Base-by-base conservation (phyloP, 345 rosid species). In the Eutrema heterophyllum region DNA sequence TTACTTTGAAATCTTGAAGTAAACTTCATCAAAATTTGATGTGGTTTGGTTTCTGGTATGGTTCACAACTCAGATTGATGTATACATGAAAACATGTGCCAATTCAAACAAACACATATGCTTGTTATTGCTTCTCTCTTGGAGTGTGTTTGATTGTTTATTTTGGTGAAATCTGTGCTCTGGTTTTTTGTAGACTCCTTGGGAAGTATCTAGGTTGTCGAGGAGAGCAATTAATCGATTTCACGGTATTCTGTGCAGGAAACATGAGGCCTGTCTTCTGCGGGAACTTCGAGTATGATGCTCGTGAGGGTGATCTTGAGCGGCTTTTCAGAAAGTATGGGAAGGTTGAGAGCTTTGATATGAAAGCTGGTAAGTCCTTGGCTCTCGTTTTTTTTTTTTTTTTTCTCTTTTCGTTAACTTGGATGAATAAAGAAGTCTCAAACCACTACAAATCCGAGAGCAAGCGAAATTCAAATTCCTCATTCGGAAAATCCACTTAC, bases 241-340 rank as follows among this genome's bases (percentile, higher is more conserved):
- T 0, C 0, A 2, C 61, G 50, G 46, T 59, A 4, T 75, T 29
- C 1, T 26, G 13, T 50, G 63, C 66, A 81, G 85, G 75, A 61
- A 83, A 56, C 29, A 89, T 88, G 98, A 91, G 75, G 84, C 88
- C 97, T 4, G 89, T 94, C 66, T 94, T 94, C 72, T 94, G 98
- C 55, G 97, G 97, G 6, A 94, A 94, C 79, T 88, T 91, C 68
- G 98, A 94, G 83, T 91, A 88, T 56, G 96, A 91, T 82, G 96
- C 95, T 4, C 84, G 96, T 11, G 94, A 88, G 66, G 79, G 93
- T 67, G 97, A 94, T 72, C 68, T 94, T 71, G 97, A 91, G 57
- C 76, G 97, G 14, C 96, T 94, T 26, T 94, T 94, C 88, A 84
- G 84, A 69, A 85, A 83, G 52, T 89, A 91, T 63, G 97, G 98